Base-by-base conservation (phyloP, 371 early-diverging fungal genomes). In the Umbelopsis sp. region DNA sequence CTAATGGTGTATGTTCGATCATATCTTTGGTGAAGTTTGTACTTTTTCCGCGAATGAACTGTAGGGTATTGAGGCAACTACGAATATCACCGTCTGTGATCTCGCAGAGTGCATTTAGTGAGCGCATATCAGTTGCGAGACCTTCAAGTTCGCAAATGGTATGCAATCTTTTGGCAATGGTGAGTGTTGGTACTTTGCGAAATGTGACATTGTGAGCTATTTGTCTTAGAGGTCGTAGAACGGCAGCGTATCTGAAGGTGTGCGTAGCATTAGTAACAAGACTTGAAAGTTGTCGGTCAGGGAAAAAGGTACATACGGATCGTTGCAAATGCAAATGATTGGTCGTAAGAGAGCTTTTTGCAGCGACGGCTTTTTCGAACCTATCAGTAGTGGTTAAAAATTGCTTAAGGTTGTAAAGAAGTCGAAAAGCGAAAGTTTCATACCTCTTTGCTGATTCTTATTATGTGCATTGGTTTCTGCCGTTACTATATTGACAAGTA, bases 261-360 rank as follows among this genome's bases (percentile, higher is more conserved):
- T 10, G 3, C 16, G 11, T 16, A 5, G 63, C n/a, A 44, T 44
- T 18, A 14, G 25, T 50, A 52, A 1, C 6, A 35, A 22, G 44
- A 44, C 46, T 22, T 25, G 7, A 38, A 53, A 18, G 10, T 41
- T 6, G 32, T 12, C 18, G 18, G 29, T 29, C 29, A 32, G 16
- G 7, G 45, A 63, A 12, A 7, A 0, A 35, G 20, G 1, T 24
- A 73, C 87, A 68, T 88, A 95, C 87, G 84, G 87, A 75, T 98
- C 97, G 77, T 99, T 99, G 86, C 99, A 99, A 64, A 99, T 96
- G 81, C 98, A 99, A 37, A 99, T 98, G 65, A 99, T 97, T 32
- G 99, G 99, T 12, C 98, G 85, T 63, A 89, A 76, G 29, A 97
- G 82, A 5, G 87, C 88, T n/a, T 74, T 65, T 12, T 67, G 57